Conservation (phyloP, 306 rosid species). For the Cicer cuneatum region DNA sequence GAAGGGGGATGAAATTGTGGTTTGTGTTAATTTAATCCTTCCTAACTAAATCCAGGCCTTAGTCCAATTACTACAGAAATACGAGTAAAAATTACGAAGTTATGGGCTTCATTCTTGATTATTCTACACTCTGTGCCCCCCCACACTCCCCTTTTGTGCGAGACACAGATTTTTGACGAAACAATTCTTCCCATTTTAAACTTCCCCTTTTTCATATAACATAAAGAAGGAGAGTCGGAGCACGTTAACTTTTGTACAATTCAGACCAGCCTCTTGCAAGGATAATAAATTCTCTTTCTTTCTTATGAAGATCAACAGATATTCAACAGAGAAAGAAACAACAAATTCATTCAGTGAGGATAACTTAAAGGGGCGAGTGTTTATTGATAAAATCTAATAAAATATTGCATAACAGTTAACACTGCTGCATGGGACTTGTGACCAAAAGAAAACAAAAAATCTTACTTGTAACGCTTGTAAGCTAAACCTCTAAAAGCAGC, state of each 20-base stretch:
- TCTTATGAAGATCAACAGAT: slow-evolving; percentile 3
- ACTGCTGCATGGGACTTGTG: slow-evolving; percentile 3
- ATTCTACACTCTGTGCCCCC: not conserved
- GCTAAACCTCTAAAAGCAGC: slow-evolving; percentile 86
- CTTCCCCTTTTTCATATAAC: slow-evolving; percentile 23
- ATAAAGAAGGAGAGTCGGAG: not conserved
- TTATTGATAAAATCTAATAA: slow-evolving; percentile 24
- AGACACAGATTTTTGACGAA: slow-evolving; percentile 6
- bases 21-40: slow-evolving; percentile 2
- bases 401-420: slow-evolving; percentile 51
- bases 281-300: not conserved
- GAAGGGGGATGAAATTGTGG: not conserved
- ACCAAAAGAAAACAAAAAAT: slow-evolving; percentile 40
- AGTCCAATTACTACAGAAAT: slow-evolving; percentile 4
- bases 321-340: slow-evolving; percentile 31
- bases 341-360: slow-evolving; percentile 20
- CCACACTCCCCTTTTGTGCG: no score
- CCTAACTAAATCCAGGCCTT: not conserved
- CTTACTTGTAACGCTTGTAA: slow-evolving; percentile 88
- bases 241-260: not conserved
- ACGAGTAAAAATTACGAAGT: not conserved
- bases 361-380: slow-evolving; percentile 11
- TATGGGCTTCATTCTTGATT: not conserved
- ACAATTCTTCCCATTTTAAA: not conserved
- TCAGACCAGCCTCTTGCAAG: slow-evolving; percentile 10